Percentiles rank a stretch among this genome's conserved stretches.
Conservation (phyloP, 148 eudicot species). For the Silene uniflora region DNA sequence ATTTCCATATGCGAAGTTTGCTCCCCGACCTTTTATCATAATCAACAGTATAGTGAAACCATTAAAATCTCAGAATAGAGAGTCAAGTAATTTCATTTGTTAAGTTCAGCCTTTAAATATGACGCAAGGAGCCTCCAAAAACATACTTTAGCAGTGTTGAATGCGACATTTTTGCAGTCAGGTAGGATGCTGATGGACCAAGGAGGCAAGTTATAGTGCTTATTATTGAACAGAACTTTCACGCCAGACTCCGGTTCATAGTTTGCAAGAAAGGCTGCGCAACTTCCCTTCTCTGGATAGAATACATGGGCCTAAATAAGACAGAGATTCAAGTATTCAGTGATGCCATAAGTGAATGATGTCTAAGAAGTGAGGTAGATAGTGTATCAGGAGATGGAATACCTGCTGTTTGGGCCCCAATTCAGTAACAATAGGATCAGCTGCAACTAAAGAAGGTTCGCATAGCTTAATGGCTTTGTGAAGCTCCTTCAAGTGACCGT, state of each 20-base stretch:
- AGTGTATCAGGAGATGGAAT: slow-evolving; percentile 7
- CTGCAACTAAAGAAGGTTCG: slow-evolving; percentile 67
- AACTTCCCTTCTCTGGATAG: slow-evolving; percentile 60
- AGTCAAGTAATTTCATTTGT: slow-evolving; percentile 6
- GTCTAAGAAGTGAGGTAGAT: not conserved
- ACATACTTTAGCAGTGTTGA: slow-evolving; percentile 92
- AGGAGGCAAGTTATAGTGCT: slow-evolving; percentile 87
- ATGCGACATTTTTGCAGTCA: slow-evolving; percentile 77
- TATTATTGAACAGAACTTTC: slow-evolving; percentile 70
- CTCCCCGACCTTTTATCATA: slow-evolving; percentile 65
- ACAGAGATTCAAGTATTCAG: slow-evolving; percentile 13
- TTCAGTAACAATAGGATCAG: slow-evolving; percentile 68
- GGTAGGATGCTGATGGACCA: slow-evolving; percentile 99
- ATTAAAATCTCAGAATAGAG: not conserved
- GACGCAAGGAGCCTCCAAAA: not conserved
- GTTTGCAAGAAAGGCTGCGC: slow-evolving; percentile 89
- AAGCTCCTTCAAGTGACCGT: slow-evolving; percentile 72
- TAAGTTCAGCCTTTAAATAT: slow-evolving; percentile 1
- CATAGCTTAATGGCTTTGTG: slow-evolving; percentile 74
- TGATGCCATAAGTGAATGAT: not conserved
- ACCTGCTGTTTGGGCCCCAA: slow-evolving; percentile 81
- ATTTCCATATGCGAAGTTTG: slow-evolving; percentile 79
- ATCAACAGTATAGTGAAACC: slow-evolving; percentile 1
- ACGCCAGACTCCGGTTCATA: slow-evolving; percentile 56
- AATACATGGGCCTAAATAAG: slow-evolving; percentile 73